Evolutionary conservation across 768 basidiomycete genomes (phyloP).

Genomic region (Lactarius deliciosus): DNA sequence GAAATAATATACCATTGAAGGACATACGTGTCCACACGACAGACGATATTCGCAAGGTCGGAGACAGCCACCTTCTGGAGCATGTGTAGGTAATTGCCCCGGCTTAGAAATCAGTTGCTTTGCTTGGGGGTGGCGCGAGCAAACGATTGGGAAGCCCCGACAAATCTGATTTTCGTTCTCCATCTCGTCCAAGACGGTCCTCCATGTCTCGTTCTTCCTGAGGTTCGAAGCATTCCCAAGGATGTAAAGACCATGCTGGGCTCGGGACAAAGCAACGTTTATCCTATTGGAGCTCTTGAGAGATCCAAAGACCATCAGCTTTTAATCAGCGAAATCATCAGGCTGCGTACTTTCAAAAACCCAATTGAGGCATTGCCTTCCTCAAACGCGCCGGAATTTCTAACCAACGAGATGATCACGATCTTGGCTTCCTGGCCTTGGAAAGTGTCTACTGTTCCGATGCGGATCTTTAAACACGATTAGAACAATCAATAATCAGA

Average conservation of each 20-base stretch:
- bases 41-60: constrained; percentile 34
- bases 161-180: constrained; percentile 39
- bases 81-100: constrained; percentile 19
- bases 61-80: constrained; percentile 36
- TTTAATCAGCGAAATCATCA: too few species aligned
- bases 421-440: too few species aligned
- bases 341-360: too few species aligned
- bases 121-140: constrained; percentile 23
- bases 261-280: constrained; percentile 69
- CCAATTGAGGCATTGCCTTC: too few species aligned
- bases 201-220: constrained; percentile 58
- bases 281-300: constrained; percentile 37
- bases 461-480: too few species aligned
- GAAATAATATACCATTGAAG: constrained; percentile 30
- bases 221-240: constrained; percentile 65
- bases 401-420: too few species aligned
- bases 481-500: too few species aligned
- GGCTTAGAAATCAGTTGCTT: constrained; percentile 16
- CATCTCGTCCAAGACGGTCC: constrained; percentile 53
- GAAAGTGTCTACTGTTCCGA: too few species aligned
- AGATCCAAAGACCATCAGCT: neutral
- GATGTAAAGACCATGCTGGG: constrained; percentile 71
- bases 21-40: constrained; percentile 37
- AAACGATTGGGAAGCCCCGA: constrained; percentile 20
- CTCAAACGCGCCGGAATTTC: too few species aligned